Base-by-base conservation (phyloP, 768 basidiomycete species). In the Dioszegia hungarica region DNA sequence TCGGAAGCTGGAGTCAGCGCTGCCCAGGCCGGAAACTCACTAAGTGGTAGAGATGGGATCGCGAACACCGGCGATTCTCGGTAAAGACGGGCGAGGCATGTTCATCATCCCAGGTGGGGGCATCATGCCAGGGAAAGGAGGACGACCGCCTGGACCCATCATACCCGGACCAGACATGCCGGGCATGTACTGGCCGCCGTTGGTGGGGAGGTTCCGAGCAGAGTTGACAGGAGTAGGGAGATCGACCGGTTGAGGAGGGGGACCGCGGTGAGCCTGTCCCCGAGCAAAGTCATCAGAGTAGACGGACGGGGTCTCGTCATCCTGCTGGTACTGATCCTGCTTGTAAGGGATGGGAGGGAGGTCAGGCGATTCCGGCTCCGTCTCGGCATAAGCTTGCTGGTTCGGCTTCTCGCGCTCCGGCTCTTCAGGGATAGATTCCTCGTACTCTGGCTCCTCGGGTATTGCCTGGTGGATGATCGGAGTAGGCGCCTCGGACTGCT, bases 31-130 rank as follows among this genome's bases (percentile, higher is more conserved):
- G 20, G 19, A 4, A 25, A 63, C 66, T 57, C 37, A 75, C 66
- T 74, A 75, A 38, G 74, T 75, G 37, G 74, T 73, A 39, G 74
- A 74, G 37, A 76, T 74, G 12, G 75, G 73, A 64, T 76, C 73
- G 37, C 75, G 63, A 34, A 69, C 61, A 57, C 68, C 68, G 39
- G 73, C 77, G 31, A 77, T 62, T 12, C 71, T 58, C 47, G 64
- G 71, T 50, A 70, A 39, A 37, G 70, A 69, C 10, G 73, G 67
- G 34, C 70, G 61, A 45, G 78, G 63, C 60, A 75, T 72, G 17
- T 73, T 72, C 19, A 41, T 55, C 31, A 58, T 57, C 2, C 61
- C 62, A 22, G 68, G 70, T 3, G 61, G 60, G 48, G 65, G 67
- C 58, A 66, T 66, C 17, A 60, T 58, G 3, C 49, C 49, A 27